Conservation (phyloP, 345 rosid genomes). For the Tarenaya hassleriana region DNA sequence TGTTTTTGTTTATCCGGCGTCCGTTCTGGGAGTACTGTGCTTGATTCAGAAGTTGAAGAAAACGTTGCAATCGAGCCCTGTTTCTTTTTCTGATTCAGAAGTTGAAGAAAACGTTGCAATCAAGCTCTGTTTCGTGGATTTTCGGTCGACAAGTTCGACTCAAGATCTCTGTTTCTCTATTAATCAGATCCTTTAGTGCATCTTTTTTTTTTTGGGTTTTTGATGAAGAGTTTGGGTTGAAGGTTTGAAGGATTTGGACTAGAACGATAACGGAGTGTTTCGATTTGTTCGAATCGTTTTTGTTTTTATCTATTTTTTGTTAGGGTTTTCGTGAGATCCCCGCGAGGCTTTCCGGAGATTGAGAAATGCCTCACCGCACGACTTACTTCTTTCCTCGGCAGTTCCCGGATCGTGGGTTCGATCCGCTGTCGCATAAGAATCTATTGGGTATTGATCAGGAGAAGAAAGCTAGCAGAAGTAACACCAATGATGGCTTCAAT, state of each 20-base stretch:
- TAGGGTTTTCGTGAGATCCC: neutral
- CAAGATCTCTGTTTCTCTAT: neutral
- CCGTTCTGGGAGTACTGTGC: neutral
- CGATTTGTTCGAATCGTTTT: no score
- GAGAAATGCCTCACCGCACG: constrained; percentile 84
- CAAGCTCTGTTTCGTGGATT: constrained; percentile 5
- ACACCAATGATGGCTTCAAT: constrained; percentile 1
- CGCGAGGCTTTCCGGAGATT: neutral
- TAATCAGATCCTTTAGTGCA: neutral
- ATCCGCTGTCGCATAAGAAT: constrained; percentile 35
- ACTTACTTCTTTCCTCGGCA: constrained; percentile 98
- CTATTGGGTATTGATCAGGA: constrained; percentile 34
- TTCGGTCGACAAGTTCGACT: no score
- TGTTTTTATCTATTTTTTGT: no score
- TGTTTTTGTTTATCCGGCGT: neutral
- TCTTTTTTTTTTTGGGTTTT: neutral
- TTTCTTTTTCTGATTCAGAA: no score
- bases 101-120: neutral
- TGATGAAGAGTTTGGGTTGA: constrained; percentile 18
- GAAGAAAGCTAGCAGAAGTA: constrained; percentile 27
- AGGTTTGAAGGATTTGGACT: neutral
- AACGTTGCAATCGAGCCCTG: neutral
- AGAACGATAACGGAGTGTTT: no score
- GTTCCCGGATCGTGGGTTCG: constrained; percentile 76
- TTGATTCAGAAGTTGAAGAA: neutral